Percentiles rank a stretch among this genome's conserved stretches.
Conservation (phyloP, 2,329 filamentous ascomycete species). For the Sporothrix mexicana region DNA sequence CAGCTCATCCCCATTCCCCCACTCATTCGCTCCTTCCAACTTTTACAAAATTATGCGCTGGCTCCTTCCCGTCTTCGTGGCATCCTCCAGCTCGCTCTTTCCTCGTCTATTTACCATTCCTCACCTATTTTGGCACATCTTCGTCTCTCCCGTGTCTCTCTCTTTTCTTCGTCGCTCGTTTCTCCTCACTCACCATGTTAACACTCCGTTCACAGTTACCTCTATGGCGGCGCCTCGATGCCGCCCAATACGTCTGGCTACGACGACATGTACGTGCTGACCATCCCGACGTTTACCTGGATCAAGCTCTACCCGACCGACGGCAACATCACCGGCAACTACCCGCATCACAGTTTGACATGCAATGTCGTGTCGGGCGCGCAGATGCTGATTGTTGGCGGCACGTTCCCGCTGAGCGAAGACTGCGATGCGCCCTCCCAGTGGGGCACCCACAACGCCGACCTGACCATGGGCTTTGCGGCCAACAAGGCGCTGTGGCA, state of each 20-base stretch:
- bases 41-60: too few species aligned
- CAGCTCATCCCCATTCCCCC: background rate
- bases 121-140: background rate
- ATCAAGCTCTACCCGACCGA: slow-evolving; percentile 59
- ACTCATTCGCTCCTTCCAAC: background rate
- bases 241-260: slow-evolving; percentile 56
- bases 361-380: slow-evolving; percentile 62
- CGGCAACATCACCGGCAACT: slow-evolving; percentile 47
- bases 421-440: slow-evolving; percentile 59
- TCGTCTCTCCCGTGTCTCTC: background rate
- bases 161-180: background rate
- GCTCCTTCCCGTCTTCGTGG: background rate
- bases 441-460: slow-evolving; percentile 62
- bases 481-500: slow-evolving; percentile 58
- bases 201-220: slow-evolving; percentile 55
- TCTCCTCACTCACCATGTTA: too few species aligned
- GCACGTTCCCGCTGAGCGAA: slow-evolving; percentile 57
- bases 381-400: slow-evolving; percentile 69
- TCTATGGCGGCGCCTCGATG: slow-evolving; percentile 64
- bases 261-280: slow-evolving; percentile 67
- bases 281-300: slow-evolving; percentile 68
- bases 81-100: background rate
- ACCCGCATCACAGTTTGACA: slow-evolving; percentile 60
- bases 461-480: slow-evolving; percentile 57
- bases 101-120: too few species aligned